Base-by-base conservation (phyloP, 2,329 filamentous ascomycete species). In the Scedosporium apiospermum region DNA sequence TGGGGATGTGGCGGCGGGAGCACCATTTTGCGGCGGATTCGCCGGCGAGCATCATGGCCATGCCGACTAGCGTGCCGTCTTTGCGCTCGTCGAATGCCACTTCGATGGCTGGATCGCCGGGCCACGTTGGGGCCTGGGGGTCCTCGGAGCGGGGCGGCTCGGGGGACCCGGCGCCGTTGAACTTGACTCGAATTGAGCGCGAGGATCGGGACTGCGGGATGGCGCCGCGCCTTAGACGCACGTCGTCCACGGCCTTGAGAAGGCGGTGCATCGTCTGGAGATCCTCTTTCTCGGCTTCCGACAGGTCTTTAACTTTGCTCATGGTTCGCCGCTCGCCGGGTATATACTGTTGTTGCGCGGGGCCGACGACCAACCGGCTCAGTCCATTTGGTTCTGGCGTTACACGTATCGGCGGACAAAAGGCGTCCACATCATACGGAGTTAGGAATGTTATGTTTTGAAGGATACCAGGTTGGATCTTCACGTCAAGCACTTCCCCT, bases 1-100 rank as follows among this genome's bases (percentile, higher is more conserved):
- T 76, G 42, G 85, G 81, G 60, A 89, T 81, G 21, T 76, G 74
- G 59, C 85, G 81, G 23, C 79, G 77, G 57, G 77, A 69, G 68
- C 84, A 87, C 83, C 84, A 89, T 34, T 75, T 76, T 21, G 85
- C 86, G 44, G 82, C 84, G 27, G 87, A 74, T 67, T 87, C 79
- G 62, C 84, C 84, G 12, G 84, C 86, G 3, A 88, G 75, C 44
- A 83, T 77, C 87, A 89, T 89, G 46, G 72, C 70, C 57, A 71
- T 75, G 58, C 71, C 66, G 10, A 78, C 76, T 3, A 77, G 66
- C 0, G 72, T 71, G 55, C 70, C 71, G 30, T 69, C 71, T 4
- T 65, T 71, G 18, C 71, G 70, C 41, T 69, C 70, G 30, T 65
- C 65, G 44, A 62, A 60, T 6, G 59, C 58, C 21, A 76, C 71